Percentiles rank a stretch among this genome's conserved stretches.
These are phyloP conservation scores for Vaccinium myrtillus DNA, from an alignment of 148 eudicot genomes.

Conservation along the genomic window DNA sequence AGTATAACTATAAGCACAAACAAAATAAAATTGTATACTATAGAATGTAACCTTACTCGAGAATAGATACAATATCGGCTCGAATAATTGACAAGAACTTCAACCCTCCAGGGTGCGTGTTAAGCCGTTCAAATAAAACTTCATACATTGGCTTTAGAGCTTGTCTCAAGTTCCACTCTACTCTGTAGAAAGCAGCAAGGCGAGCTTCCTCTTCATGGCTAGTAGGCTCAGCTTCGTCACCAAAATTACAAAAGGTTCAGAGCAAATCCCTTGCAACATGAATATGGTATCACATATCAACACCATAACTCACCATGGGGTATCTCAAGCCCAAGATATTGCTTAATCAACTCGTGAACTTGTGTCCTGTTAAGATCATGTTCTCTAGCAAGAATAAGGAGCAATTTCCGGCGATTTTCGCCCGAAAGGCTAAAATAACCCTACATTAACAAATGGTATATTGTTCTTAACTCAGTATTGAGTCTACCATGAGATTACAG, in stretches of 20 bases:
- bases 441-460: slow-evolving; percentile 31
- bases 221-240: slow-evolving; percentile 42
- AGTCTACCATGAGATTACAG: background rate
- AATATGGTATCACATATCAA: background rate
- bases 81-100: slow-evolving; percentile 73
- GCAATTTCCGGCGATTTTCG: slow-evolving; percentile 49
- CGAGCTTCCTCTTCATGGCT: slow-evolving; percentile 57
- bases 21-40: background rate
- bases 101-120: slow-evolving; percentile 93
- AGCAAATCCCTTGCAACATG: background rate
- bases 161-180: slow-evolving; percentile 77
- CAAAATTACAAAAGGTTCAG: slow-evolving; percentile 25
- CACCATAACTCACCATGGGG: slow-evolving; percentile 48
- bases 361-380: slow-evolving; percentile 78
- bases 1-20: background rate
- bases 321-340: slow-evolving; percentile 77
- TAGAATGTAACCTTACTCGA: slow-evolving; percentile 62
- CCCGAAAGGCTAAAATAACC: slow-evolving; percentile 67
- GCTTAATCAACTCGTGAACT: slow-evolving; percentile 79
- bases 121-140: slow-evolving; percentile 78
- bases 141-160: slow-evolving; percentile 88
- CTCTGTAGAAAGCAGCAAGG: slow-evolving; percentile 69
- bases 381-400: slow-evolving; percentile 67
- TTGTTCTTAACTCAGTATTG: background rate
- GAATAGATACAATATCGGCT: slow-evolving; percentile 70